phyloP scores from a whole-genome alignment of 2,329 filamentous ascomycete species.

The Stagonosporopsis rhizophila region DNA sequence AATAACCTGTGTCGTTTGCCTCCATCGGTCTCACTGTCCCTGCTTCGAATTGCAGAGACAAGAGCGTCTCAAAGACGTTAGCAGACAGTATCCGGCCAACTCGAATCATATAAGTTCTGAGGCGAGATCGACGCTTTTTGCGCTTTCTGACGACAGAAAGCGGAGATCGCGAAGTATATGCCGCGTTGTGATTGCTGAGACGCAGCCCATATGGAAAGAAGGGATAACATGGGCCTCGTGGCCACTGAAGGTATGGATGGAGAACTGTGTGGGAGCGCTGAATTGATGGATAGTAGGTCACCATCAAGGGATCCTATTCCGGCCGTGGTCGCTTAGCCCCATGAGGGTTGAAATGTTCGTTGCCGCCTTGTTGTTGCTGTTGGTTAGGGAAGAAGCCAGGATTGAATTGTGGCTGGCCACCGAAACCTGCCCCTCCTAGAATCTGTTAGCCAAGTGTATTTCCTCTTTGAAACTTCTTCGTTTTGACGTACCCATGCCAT shows the following conservation, averaged over 20 bases:
- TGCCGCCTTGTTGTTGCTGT: slow-evolving; percentile 53
- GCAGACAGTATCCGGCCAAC: neutral
- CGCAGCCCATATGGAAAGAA: neutral
- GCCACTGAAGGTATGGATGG: neutral
- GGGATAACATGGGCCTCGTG: neutral
- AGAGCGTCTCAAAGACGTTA: neutral
- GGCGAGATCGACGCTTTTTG: neutral
- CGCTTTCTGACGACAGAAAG: neutral
- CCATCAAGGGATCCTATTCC: slow-evolving; percentile 56
- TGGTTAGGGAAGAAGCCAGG: slow-evolving; percentile 70
- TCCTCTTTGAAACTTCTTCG: neutral
- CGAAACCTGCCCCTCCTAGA: slow-evolving; percentile 59
- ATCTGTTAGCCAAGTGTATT: slow-evolving; percentile 17
- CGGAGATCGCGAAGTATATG: neutral
- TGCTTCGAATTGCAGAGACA: neutral
- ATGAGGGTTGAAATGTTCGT: slow-evolving; percentile 78
- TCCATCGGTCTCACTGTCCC: neutral
- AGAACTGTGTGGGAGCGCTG: neutral
- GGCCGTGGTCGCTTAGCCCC: slow-evolving; percentile 80
- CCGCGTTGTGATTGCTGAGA: neutral
- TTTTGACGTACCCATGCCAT: slow-evolving; percentile 41
- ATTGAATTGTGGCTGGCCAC: slow-evolving; percentile 73
- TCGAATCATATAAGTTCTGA: neutral
- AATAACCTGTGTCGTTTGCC: neutral
- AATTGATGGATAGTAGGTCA: no score